Conservation (phyloP, 352 stramenopile species). For the Salisapilia sapeloensis region DNA sequence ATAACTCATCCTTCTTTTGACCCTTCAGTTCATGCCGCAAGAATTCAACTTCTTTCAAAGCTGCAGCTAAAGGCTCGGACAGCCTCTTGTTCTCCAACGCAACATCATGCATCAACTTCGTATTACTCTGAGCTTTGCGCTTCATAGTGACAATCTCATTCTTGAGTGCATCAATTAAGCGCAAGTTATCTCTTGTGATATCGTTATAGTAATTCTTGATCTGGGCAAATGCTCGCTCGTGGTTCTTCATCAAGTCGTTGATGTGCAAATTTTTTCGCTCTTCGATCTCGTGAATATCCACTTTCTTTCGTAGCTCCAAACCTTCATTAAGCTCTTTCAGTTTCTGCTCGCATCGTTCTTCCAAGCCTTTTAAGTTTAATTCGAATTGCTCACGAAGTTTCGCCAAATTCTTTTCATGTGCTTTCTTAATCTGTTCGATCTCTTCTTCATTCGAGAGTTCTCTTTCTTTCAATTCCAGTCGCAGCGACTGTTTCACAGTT, state of each 20-base stretch:
- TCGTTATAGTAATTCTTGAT: constrained; percentile 96
- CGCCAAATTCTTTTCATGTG: constrained; percentile 85
- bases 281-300: constrained; percentile 88
- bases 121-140: constrained; percentile 80
- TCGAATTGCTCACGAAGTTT: constrained; percentile 86
- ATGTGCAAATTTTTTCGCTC: constrained; percentile 93
- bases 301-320: constrained; percentile 83
- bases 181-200: constrained; percentile 88
- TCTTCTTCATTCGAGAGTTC: constrained; percentile 79
- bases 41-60: constrained; percentile 80
- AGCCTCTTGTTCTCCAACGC: constrained; percentile 86
- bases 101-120: constrained; percentile 89
- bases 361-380: constrained; percentile 61
- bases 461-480: constrained; percentile 68
- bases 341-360: constrained; percentile 46
- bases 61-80: constrained; percentile 70
- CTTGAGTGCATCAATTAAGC: constrained; percentile 86
- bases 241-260: constrained; percentile 90
- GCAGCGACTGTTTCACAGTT: constrained; percentile 52
- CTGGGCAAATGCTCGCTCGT: constrained; percentile 85
- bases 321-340: constrained; percentile 63
- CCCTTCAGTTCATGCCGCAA: constrained; percentile 82
- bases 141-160: constrained; percentile 88
- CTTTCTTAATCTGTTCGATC: constrained; percentile 81
- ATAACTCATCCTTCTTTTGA: constrained; percentile 85